Evolutionary conservation across 2,329 filamentous ascomycete species (phyloP).

Genomic region (Microascus cirrosus): DNA sequence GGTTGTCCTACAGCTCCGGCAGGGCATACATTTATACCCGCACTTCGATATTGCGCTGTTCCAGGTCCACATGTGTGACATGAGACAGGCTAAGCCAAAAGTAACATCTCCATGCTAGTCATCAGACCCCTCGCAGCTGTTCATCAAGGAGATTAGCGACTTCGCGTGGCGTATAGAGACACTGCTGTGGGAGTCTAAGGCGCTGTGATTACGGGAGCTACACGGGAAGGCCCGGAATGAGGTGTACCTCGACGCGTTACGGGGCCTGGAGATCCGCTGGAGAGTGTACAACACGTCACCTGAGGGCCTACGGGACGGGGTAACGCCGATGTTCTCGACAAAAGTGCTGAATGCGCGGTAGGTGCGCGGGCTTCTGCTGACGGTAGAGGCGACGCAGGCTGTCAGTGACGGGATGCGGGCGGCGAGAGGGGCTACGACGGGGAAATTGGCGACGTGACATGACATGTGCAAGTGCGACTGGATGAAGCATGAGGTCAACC

Average conservation of each 20-base stretch:
- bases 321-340: not conserved
- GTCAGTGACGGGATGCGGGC: not conserved
- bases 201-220: slow-evolving; percentile 10
- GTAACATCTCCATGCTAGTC: too few species aligned
- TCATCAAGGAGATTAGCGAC: not conserved
- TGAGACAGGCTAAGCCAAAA: not conserved
- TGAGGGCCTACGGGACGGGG: not conserved
- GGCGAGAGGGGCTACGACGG: not conserved
- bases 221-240: not conserved
- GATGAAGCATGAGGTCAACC: not conserved
- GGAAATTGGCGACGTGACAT: not conserved
- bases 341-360: not conserved
- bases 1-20: not conserved
- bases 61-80: not conserved
- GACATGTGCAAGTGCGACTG: not conserved
- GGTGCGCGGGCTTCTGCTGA: not conserved
- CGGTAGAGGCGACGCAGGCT: not conserved
- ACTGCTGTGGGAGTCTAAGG: slow-evolving; percentile 2
- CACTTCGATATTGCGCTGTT: not conserved
- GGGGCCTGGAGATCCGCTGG: not conserved
- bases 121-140: not conserved
- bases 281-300: not conserved
- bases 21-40: not conserved
- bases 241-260: not conserved
- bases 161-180: slow-evolving; percentile 2